These are phyloP conservation scores for Sungouiella thailandica DNA, from an alignment of 805 yeast genomes.

Conservation along the genomic window DNA sequence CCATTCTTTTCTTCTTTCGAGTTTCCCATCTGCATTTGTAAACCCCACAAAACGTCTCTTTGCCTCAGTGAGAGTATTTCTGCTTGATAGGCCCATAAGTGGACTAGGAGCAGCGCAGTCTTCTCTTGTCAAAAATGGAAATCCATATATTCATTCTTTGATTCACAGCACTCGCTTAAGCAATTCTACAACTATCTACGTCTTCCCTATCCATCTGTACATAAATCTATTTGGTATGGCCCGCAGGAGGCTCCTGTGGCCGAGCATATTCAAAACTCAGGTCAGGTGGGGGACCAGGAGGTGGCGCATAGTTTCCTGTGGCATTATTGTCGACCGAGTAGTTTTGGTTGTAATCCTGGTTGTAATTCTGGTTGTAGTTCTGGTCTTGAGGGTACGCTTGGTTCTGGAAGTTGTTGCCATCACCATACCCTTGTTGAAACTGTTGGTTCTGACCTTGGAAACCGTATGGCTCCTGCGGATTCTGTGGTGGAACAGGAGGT, in stretches of 20 bases:
- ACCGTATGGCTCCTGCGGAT: not conserved
- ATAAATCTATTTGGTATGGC: not conserved
- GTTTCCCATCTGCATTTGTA: too few species aligned
- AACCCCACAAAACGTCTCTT: too few species aligned
- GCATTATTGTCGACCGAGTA: not conserved
- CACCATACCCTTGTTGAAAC: not conserved
- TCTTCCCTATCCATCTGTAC: too few species aligned
- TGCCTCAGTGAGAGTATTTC: too few species aligned
- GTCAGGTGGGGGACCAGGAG: not conserved
- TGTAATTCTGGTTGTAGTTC: slow-evolving; percentile 1
- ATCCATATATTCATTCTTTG: too few species aligned
- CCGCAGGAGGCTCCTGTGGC: slow-evolving; percentile 1
- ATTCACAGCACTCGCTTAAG: too few species aligned
- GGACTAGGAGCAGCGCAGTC: too few species aligned
- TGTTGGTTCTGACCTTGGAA: not conserved
- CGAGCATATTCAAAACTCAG: not conserved
- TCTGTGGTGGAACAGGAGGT: slow-evolving; percentile 1
- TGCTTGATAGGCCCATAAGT: too few species aligned
- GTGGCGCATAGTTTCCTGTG: not conserved
- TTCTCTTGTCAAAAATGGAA: too few species aligned
- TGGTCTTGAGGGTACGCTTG: slow-evolving; percentile 1
- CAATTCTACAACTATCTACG: too few species aligned
- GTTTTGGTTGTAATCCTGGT: not conserved
- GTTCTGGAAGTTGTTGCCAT: not conserved
- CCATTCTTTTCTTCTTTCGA: too few species aligned